Conservation (phyloP, 805 yeast genomes). For the Candida boidinii region DNA sequence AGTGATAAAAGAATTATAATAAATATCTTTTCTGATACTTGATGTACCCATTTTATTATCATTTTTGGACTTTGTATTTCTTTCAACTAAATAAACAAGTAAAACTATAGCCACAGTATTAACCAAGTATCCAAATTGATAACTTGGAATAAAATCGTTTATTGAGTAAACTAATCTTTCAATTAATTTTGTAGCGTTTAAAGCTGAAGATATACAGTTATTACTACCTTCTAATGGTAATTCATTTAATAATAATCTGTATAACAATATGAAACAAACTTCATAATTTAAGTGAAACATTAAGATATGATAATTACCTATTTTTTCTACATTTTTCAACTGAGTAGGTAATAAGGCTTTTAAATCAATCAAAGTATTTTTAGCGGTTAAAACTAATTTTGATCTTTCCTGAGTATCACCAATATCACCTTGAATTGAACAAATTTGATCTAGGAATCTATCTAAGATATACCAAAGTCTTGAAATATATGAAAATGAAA, state of each 20-base stretch:
- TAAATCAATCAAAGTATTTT: conserved; percentile 16
- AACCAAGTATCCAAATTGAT: conserved; percentile 6
- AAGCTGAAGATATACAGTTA: conserved; percentile 12
- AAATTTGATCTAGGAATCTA: conserved; percentile 25
- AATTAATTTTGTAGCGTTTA: conserved; percentile 8
- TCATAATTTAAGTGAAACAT: conserved; percentile 19
- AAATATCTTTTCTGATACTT: conserved; percentile 4
- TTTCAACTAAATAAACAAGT: conserved; percentile 3
- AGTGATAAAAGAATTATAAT: conserved; percentile 2
- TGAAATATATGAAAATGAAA: conserved; percentile 17
- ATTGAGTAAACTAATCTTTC: background rate
- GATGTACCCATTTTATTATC: background rate
- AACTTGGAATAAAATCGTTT: conserved; percentile 5
- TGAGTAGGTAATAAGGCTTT: conserved; percentile 13
- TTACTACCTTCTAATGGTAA: conserved; percentile 6
- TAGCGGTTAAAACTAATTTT: conserved; percentile 17
- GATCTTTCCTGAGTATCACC: conserved; percentile 23
- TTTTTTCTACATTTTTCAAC: conserved; percentile 2
- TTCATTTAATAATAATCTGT: conserved; percentile 14
- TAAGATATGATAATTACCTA: conserved; percentile 7
- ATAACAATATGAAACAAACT: conserved; percentile 12
- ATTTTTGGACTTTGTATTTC: conserved; percentile 1
- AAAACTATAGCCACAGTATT: conserved; percentile 3
- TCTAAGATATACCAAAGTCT: conserved; percentile 24
- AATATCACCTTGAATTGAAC: conserved; percentile 22